Conservation (phyloP, 306 rosid species). For the Vigna mungo region DNA sequence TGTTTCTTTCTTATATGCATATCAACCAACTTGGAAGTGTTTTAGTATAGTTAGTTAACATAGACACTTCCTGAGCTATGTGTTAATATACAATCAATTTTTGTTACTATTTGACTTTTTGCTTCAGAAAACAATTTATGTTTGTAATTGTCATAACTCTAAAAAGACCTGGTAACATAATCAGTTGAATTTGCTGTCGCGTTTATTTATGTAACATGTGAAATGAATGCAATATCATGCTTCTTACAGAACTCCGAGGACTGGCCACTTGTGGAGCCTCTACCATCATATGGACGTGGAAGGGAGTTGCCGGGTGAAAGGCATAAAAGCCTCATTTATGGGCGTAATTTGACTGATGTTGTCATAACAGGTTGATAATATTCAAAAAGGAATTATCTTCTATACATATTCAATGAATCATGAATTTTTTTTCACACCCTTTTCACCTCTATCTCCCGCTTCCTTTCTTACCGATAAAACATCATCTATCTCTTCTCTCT, state of each 20-base stretch:
- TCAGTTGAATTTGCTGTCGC: conserved; percentile 31
- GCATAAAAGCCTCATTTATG: conserved; percentile 77
- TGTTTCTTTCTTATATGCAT: conserved; percentile 14
- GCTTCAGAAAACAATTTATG: conserved; percentile 20
- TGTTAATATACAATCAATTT: background rate
- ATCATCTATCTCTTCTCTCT: background rate
- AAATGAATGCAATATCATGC: conserved; percentile 40
- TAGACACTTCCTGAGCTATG: conserved; percentile 1
- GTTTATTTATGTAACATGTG: conserved; percentile 14
- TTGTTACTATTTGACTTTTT: background rate
- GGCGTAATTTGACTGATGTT: conserved; percentile 74
- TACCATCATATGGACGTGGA: conserved; percentile 92
- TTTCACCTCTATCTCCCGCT: background rate
- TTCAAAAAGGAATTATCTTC: conserved; percentile 18
- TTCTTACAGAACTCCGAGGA: conserved; percentile 60
- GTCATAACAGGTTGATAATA: conserved; percentile 69
- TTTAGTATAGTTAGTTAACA: background rate
- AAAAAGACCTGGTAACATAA: background rate
- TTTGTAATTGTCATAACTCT: background rate
- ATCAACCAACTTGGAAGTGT: conserved; percentile 6
- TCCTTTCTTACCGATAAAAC: background rate
- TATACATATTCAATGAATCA: conserved; percentile 20
- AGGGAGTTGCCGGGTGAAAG: conserved; percentile 87
- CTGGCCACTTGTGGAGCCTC: conserved; percentile 81
- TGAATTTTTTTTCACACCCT: background rate